Conservation (phyloP, 2,329 filamentous ascomycete genomes). For the Pyricularia grisea region DNA sequence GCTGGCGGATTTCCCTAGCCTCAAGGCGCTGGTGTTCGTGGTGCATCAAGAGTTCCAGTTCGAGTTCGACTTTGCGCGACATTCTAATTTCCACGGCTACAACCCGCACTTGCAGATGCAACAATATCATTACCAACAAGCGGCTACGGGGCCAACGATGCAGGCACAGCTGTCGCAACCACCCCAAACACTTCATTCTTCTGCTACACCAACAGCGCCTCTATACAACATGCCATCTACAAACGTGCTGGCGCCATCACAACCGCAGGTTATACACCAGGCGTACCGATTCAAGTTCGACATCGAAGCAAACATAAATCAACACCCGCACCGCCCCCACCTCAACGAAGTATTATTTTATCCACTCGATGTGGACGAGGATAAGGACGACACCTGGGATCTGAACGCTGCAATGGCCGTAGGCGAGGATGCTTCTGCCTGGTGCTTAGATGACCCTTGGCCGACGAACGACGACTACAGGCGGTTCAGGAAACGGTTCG, state of each 20-base stretch:
- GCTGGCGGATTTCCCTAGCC: constrained; percentile 28
- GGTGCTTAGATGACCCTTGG: constrained; percentile 22
- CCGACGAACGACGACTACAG: constrained; percentile 30
- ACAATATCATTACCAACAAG: background rate
- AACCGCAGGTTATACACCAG: constrained; percentile 31
- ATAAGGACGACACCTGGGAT: constrained; percentile 15
- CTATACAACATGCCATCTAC: constrained; percentile 4
- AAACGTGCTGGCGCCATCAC: constrained; percentile 11
- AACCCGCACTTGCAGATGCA: background rate
- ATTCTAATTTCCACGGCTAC: constrained; percentile 11
- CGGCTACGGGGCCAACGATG: background rate
- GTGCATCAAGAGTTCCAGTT: constrained; percentile 39
- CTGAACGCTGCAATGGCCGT: constrained; percentile 4
- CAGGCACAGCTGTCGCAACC: background rate
- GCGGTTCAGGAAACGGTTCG: constrained; percentile 24
- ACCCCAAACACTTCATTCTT: background rate
- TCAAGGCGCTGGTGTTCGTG: constrained; percentile 32
- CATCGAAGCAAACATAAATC: constrained; percentile 34
- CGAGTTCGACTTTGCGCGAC: constrained; percentile 24
- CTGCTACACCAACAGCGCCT: background rate
- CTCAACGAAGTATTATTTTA: constrained; percentile 29
- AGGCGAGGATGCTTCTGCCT: constrained; percentile 16
- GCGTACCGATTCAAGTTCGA: constrained; percentile 37
- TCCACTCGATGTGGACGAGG: constrained; percentile 20
- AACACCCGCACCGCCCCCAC: constrained; percentile 30